Evolutionary conservation across 2,329 filamentous ascomycete genomes (phyloP), one percentile per base, ranked within the genome.

Genomic region (Xylariaceae sp.): DNA sequence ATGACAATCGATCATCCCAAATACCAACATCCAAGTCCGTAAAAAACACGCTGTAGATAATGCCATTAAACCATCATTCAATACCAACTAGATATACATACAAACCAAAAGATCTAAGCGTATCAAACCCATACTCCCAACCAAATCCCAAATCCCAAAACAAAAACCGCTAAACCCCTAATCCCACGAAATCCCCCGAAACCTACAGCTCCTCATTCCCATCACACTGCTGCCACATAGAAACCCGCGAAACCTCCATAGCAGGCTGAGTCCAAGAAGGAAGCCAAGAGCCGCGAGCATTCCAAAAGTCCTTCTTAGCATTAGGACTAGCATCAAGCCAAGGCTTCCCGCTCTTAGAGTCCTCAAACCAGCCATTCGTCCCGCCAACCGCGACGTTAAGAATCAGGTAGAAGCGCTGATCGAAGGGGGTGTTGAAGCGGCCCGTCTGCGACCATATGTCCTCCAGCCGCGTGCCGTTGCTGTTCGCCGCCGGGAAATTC

Each of bases 341-440:
- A 1, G 89, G 89, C 76, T 95, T 95, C 30, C 78, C 80, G 40
- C 77, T 78, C 61, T 79, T 74, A 18, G 84, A 83, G 67, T 95
- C 88, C 65, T 86, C 75, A 66, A 94, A 95, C 88, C 88, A 95
- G 36, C 89, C 89, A 61, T 91, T 92, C 19, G 85, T 89, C 47
- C 84, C 83, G 29, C 88, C 88, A 7, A 92, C 87, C 10, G 84
- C 87, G 3, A 92, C 75, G 65, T 89, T 89, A 53, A 92, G 68
- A 61, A 91, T 86, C 43, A 92, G 78, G 63, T 88, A 91, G 65
- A 92, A 92, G 15, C 80, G 72, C 60, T 88, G 78, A 65, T 92
- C 88, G 63, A 92, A 92, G 0, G 88, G 88, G 0, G 87, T 84
- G 56, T 85, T 80, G 36, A 78, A 63, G 29, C 75, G 76, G 9